Evolutionary conservation across 768 basidiomycete species (phyloP), one percentile per base, ranked within the genome.

Genomic region (Suillus fuscotomentosus): DNA sequence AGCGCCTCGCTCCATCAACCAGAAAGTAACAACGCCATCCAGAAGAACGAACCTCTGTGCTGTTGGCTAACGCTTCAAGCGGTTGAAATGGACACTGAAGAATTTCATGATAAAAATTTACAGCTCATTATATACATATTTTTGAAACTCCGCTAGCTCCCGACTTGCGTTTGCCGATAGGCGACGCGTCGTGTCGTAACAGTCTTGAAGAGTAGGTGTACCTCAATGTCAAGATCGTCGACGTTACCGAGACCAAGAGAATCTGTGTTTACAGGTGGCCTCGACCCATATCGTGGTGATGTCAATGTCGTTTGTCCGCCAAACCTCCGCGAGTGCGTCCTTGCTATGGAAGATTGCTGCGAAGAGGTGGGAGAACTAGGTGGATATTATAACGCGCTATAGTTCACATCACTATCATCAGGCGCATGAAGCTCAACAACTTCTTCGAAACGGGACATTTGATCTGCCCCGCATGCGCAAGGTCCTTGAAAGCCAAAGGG

Each of bases 1-100:
- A 77, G 81, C 79, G 74, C 85, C 88, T 89, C 87, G 88, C 89
- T 90, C 89, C 88, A 82, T 80, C 88, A 87, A 89, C 89, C 84
- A 76, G 82, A 88, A 89, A 82, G 72, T 75, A 66, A 74, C 67
- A 79, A 88, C 89, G 87, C 45, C 80, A 86, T 85, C 74, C 80
- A 84, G 82, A 81, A 72, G 81, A 81, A 74, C 75, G 66, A 83
- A 82, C 80, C 76, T 80, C 81, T 82, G 78, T 73, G 80, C 80
- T 67, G 59, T 70, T 59, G 74, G 83, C 82, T 82, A 77, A 83
- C 87, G 88, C 82, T 89, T 89, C 88, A 75, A 75, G 72, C 64
- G 82, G 88, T 88, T 83, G 87, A 83, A 83, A 71, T 82, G 84
- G 88, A 90, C 89, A 91, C 89, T 81, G 72, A 78, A 65, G 73